These are phyloP conservation scores for Dendrostoma leiphaemia DNA, from an alignment of 2,329 filamentous ascomycete genomes.

Conservation along the genomic window DNA sequence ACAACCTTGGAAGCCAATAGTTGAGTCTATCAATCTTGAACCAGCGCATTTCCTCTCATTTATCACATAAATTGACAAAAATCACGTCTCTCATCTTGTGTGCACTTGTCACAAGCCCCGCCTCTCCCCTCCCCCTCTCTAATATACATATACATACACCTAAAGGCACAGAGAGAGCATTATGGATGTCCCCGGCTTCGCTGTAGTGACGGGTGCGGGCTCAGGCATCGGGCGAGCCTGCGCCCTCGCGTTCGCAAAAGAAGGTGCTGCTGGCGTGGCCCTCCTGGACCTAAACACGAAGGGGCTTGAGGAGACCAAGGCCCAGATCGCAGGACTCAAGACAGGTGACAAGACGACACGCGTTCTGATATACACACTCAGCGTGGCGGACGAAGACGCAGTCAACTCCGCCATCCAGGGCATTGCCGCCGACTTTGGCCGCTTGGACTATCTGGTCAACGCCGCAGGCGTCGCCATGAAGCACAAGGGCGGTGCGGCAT, in stretches of 20 bases:
- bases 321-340: constrained; percentile 21
- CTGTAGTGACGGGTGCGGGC: constrained; percentile 29
- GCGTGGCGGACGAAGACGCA: constrained; percentile 31
- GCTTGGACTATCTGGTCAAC: constrained; percentile 40
- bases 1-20: too few relatives aligned
- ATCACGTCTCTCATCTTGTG: too few relatives aligned
- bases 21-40: too few relatives aligned
- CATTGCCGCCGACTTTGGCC: constrained; percentile 30
- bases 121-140: too few relatives aligned
- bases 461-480: constrained; percentile 38
- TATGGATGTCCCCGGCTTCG: constrained; percentile 31
- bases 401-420: constrained; percentile 27
- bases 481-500: constrained; percentile 34
- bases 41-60: too few relatives aligned
- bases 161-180: not conserved
- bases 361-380: not conserved
- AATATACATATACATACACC: not conserved
- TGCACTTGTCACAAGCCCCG: too few relatives aligned
- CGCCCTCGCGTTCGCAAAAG: constrained; percentile 26
- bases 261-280: constrained; percentile 28
- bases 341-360: not conserved
- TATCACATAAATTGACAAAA: too few relatives aligned
- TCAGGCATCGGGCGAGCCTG: constrained; percentile 32
- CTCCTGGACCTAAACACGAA: constrained; percentile 27
- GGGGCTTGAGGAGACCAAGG: constrained; percentile 18